Evolutionary conservation across 2,329 filamentous ascomycete species (phyloP).

Genomic region (Teratosphaeria destructans): DNA sequence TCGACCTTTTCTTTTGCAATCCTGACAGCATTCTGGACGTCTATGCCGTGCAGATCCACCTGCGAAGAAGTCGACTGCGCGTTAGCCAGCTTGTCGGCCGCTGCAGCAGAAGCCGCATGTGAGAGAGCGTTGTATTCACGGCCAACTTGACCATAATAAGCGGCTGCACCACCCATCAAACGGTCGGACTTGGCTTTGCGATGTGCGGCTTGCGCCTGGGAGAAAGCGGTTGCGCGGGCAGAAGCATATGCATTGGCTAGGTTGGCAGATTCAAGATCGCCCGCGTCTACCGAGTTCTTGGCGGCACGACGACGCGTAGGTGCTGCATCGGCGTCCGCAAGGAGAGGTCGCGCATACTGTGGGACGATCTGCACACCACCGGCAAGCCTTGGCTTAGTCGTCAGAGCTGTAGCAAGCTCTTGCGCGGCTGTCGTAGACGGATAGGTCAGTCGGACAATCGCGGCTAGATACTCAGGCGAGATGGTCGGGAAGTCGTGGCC

Average conservation of each 20-base stretch:
- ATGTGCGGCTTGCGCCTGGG: conserved; percentile 48
- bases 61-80: conserved; percentile 47
- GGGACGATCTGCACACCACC: conserved; percentile 40
- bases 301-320: not conserved
- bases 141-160: conserved; percentile 62
- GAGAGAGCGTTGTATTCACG: conserved; percentile 52
- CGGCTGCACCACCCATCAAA: conserved; percentile 64
- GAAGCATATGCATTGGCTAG: conserved; percentile 28
- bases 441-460: conserved; percentile 46
- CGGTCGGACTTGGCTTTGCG: conserved; percentile 57
- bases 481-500: conserved; percentile 45
- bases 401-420: conserved; percentile 48
- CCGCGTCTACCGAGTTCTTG: conserved; percentile 11
- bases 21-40: conserved; percentile 67
- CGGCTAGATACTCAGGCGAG: conserved; percentile 36
- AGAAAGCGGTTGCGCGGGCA: conserved; percentile 42
- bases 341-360: conserved; percentile 33
- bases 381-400: conserved; percentile 25
- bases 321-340: conserved; percentile 19
- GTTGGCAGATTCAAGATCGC: conserved; percentile 2
- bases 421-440: conserved; percentile 48
- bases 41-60: conserved; percentile 76
- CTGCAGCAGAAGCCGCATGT: conserved; percentile 49
- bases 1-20: conserved; percentile 60
- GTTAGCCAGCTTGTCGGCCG: conserved; percentile 61